Evolutionary conservation across 495 filamentous ascomycete species (phyloP).

Genomic region (Aspergillus bertholletiae): DNA sequence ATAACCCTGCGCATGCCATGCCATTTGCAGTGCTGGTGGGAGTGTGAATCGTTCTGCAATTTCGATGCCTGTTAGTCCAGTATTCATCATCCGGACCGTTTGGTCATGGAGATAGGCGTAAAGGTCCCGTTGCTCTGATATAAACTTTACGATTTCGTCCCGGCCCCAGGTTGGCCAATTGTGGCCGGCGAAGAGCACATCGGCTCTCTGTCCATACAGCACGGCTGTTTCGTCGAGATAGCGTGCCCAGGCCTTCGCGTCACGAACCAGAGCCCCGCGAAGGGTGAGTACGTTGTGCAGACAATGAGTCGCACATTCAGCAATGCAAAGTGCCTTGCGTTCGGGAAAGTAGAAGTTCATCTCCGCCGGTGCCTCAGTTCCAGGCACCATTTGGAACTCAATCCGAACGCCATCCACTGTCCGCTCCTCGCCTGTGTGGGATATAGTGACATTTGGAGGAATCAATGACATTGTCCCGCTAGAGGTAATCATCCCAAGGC

Average conservation of each 20-base stretch:
- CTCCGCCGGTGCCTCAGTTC: constrained; percentile 21
- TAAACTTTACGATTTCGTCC: constrained; percentile 11
- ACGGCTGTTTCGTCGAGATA: constrained; percentile 21
- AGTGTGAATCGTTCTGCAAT: constrained; percentile 27
- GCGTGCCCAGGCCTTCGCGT: constrained; percentile 18
- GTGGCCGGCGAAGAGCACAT: constrained; percentile 21
- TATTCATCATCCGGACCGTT: constrained; percentile 29
- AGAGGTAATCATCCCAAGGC: constrained; percentile 16
- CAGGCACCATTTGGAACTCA: constrained; percentile 23
- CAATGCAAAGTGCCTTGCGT: constrained; percentile 16
- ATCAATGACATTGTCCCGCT: constrained; percentile 13
- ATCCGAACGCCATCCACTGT: constrained; percentile 20
- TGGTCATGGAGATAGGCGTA: constrained; percentile 36
- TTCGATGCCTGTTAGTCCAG: constrained; percentile 24
- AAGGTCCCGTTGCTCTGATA: constrained; percentile 27
- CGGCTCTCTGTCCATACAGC: constrained; percentile 10
- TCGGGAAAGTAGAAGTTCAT: constrained; percentile 25
- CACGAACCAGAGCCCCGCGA: constrained; percentile 21
- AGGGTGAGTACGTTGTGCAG: constrained; percentile 26
- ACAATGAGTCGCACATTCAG: constrained; percentile 21
- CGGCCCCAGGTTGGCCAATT: constrained; percentile 30
- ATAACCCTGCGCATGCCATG: constrained; percentile 27
- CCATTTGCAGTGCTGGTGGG: constrained; percentile 18
- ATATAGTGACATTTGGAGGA: constrained; percentile 17
- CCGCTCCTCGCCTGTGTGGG: constrained; percentile 10